These are phyloP conservation scores for Solanum piurae DNA, from an alignment of 257 asterid species.

Conservation along the genomic window DNA sequence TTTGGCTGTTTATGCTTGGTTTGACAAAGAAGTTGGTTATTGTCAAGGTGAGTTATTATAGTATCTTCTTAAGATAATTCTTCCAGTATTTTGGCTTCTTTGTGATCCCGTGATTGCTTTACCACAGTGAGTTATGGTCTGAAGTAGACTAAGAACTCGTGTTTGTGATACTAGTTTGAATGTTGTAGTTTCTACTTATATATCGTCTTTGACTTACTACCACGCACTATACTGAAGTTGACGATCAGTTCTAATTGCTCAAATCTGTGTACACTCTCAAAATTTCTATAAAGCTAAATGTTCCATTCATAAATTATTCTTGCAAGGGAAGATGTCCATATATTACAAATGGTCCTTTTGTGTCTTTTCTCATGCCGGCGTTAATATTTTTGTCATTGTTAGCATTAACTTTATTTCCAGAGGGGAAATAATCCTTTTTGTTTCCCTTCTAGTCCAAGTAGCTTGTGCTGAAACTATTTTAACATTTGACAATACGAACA, in stretches of 20 bases:
- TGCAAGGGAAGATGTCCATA: not conserved
- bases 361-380: not conserved
- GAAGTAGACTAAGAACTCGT: not conserved
- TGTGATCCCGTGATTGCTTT: not conserved
- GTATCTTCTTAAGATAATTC: not conserved
- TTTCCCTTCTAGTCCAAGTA: not conserved
- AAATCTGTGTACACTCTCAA: not conserved
- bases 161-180: not conserved
- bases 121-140: not conserved
- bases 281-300: not conserved
- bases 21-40: slow-evolving; percentile 76
- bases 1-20: slow-evolving; percentile 80
- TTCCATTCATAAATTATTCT: not conserved
- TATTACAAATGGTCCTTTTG: not conserved
- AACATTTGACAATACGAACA: slow-evolving; percentile 24
- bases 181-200: not conserved
- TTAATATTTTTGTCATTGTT: not conserved
- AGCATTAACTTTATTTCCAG: not conserved
- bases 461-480: not conserved
- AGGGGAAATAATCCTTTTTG: not conserved
- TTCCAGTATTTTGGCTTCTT: not conserved
- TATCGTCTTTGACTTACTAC: not conserved
- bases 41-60: slow-evolving; percentile 61
- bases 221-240: not conserved
- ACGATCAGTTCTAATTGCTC: not conserved